Conservation (phyloP, 176 grass and related monocot species). For the Aegilops umbellulata region DNA sequence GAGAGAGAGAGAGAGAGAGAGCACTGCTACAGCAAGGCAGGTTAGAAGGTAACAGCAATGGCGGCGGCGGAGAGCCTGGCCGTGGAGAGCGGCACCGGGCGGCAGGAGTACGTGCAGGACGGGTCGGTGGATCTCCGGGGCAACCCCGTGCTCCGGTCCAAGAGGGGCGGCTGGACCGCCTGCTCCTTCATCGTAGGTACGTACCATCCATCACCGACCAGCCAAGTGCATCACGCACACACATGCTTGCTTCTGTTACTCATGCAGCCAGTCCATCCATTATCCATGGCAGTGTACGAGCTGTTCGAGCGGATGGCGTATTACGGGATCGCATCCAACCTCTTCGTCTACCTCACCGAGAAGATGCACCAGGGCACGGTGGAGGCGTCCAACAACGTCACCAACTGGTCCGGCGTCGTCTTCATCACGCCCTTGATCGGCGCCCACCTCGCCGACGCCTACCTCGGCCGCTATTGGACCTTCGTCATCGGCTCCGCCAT, state of each 20-base stretch:
- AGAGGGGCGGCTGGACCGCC: conserved; percentile 47
- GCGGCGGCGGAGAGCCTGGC: not conserved
- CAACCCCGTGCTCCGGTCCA: conserved; percentile 43
- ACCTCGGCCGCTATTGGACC: conserved; percentile 45
- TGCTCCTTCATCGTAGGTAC: conserved; percentile 50
- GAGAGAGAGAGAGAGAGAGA: not conserved
- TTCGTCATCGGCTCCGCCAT: conserved; percentile 33
- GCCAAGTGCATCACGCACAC: too few species aligned
- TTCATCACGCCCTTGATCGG: conserved; percentile 30
- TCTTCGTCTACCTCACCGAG: conserved; percentile 30
- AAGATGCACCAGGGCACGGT: conserved; percentile 46
- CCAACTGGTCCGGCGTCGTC: conserved; percentile 37
- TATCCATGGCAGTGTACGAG: conserved; percentile 31
- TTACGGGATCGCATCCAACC: conserved; percentile 38
- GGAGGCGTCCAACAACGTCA: conserved; percentile 42
- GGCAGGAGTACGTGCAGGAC: conserved; percentile 38
- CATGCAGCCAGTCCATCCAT: not conserved
- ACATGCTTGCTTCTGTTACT: not conserved
- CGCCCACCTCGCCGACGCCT: conserved; percentile 32
- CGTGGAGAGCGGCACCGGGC: conserved; percentile 5
- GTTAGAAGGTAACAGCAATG: not conserved
- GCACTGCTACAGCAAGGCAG: not conserved
- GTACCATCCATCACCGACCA: too few species aligned
- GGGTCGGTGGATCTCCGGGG: conserved; percentile 49
- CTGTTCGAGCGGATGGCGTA: conserved; percentile 50